phyloP scores from a whole-genome alignment of 73 alveolate genomes.

The Paramecium octaurelia region DNA sequence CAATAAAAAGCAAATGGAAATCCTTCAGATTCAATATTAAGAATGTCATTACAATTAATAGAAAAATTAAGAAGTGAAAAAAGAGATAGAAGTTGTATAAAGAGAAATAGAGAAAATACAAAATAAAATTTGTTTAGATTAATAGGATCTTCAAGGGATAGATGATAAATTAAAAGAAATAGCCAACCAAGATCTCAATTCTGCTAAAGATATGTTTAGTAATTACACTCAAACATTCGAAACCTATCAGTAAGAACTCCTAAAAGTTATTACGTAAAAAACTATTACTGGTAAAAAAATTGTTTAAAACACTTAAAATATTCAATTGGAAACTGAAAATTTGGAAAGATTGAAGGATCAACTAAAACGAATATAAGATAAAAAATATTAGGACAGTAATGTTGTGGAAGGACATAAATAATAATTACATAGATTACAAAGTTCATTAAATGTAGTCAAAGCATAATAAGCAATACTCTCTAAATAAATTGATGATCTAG shows the following conservation, averaged over 20 bases:
- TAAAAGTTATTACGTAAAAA: not conserved
- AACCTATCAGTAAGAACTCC: not conserved
- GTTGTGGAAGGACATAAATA: not conserved
- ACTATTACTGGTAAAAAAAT: not conserved
- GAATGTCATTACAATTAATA: conserved; percentile 5
- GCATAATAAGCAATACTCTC: not conserved
- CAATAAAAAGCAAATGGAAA: not conserved
- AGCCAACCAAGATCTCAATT: not conserved
- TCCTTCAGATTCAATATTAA: not conserved
- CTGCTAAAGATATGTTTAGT: conserved; percentile 1
- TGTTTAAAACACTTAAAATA: not conserved
- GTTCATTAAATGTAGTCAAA: not conserved
- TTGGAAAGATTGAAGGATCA: not conserved
- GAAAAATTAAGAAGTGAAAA: not conserved
- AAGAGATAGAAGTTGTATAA: not conserved
- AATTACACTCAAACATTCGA: not conserved
- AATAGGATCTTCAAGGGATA: not conserved
- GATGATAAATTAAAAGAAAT: conserved; percentile 32
- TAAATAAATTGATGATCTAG: not conserved
- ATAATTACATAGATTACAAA: not conserved
- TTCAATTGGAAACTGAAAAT: not conserved
- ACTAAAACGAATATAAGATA: not conserved
- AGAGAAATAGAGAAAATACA: not conserved
- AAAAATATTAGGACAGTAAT: not conserved
- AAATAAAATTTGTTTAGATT: not conserved